Evolutionary conservation across 179 eudicot species (phyloP).

Genomic region (Spergularia azorica): DNA sequence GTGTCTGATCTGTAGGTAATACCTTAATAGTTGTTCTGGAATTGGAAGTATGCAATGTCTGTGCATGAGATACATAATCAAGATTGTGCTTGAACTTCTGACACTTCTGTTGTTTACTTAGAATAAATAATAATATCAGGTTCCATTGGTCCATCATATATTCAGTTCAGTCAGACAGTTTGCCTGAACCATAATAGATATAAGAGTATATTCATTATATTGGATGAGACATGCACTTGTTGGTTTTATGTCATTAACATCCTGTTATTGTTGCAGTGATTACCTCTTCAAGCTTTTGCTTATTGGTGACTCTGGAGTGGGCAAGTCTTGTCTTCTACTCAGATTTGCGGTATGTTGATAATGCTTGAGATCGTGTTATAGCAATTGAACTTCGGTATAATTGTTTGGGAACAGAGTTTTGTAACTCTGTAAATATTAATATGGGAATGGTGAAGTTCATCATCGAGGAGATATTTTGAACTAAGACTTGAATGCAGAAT

Average conservation of each 20-base stretch:
- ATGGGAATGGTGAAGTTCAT: no score
- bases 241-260: neutral
- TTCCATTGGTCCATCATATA: no score
- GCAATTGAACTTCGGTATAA: no score
- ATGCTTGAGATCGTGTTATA: neutral
- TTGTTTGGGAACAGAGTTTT: no score
- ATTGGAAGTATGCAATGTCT: neutral
- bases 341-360: slow-evolving; percentile 30
- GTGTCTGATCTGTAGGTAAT: neutral
- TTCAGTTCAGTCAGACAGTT: no score
- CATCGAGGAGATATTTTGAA: neutral
- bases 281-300: slow-evolving; percentile 36
- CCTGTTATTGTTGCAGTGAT: slow-evolving; percentile 18
- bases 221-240: no score
- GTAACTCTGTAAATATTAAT: no score
- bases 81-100: neutral
- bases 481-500: neutral
- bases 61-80: neutral
- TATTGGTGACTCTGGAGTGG: slow-evolving; percentile 34
- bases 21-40: neutral
- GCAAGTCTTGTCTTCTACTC: slow-evolving; percentile 29
- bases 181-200: no score
- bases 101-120: neutral
- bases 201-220: no score
- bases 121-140: no score